Evolutionary conservation across 1,284 basidiomycete species (phyloP).

Genomic region (Macrocystidia cucumis): DNA sequence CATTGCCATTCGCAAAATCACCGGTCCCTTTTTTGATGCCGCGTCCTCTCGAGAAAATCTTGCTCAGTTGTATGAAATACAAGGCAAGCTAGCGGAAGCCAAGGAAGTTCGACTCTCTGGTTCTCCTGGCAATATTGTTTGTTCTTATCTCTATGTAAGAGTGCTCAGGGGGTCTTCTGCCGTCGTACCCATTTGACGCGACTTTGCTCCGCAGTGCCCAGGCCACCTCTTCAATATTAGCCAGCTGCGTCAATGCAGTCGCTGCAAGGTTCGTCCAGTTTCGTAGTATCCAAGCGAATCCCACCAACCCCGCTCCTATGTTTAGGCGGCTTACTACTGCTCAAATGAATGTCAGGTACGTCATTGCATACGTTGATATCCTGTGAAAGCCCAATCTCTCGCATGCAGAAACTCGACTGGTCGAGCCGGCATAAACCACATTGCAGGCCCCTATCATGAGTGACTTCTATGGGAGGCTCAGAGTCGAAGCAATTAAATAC

Average conservation of each 20-base stretch:
- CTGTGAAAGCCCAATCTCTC: neutral
- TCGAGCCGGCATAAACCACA: conserved; percentile 2
- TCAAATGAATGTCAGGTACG: conserved; percentile 8
- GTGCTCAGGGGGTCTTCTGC: neutral
- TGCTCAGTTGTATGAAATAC: conserved; percentile 9
- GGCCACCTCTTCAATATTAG: conserved; percentile 5
- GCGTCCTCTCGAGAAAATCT: conserved; percentile 10
- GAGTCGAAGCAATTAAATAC: too few relatives aligned
- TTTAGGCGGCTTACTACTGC: conserved; percentile 6
- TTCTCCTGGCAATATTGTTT: conserved; percentile 5
- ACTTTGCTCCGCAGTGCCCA: neutral
- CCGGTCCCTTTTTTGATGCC: conserved; percentile 6
- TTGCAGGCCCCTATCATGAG: neutral
- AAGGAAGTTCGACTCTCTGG: conserved; percentile 6
- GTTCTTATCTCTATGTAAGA: conserved; percentile 7
- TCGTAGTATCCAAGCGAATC: neutral
- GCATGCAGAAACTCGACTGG: neutral
- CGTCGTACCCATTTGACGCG: too few relatives aligned
- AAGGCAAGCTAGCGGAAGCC: conserved; percentile 1
- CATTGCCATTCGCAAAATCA: conserved; percentile 5
- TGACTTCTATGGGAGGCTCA: too few relatives aligned
- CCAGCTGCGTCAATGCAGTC: conserved; percentile 4
- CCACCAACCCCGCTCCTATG: neutral
- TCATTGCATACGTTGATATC: neutral
- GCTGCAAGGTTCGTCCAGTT: conserved; percentile 7